Conservation (phyloP, 139 green algal genomes). For the Edaphochlamys debaryana region DNA sequence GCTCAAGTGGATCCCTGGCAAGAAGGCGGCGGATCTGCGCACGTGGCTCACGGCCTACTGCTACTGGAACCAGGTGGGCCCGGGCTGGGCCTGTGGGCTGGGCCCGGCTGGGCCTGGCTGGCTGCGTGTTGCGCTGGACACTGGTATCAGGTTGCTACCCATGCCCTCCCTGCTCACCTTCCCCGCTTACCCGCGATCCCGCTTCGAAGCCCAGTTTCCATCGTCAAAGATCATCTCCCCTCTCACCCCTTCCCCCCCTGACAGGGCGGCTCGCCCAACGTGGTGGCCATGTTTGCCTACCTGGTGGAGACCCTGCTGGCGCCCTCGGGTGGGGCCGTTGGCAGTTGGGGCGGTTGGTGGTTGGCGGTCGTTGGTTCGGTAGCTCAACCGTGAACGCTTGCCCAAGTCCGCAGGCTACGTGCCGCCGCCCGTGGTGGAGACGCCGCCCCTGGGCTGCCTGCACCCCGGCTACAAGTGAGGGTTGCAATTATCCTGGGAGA, state of each 20-base stretch:
- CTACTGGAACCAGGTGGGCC: conserved; percentile 95
- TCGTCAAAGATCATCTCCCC: too few species aligned
- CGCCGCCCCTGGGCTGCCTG: conserved; percentile 90
- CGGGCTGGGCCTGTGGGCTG: too few species aligned
- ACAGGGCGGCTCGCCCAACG: conserved; percentile 82
- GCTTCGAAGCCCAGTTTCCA: too few species aligned
- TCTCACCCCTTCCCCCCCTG: conserved; percentile 32
- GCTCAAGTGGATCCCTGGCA: conserved; percentile 92
- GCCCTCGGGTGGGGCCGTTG: background rate
- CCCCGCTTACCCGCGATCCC: too few species aligned
- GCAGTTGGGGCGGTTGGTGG: background rate
- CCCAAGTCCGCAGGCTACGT: conserved; percentile 15
- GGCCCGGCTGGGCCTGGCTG: too few species aligned
- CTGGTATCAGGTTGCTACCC: too few species aligned
- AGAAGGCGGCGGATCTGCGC: conserved; percentile 90
- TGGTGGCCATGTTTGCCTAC: conserved; percentile 89
- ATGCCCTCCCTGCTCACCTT: too few species aligned
- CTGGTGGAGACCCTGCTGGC: conserved; percentile 75
- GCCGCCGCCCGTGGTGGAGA: conserved; percentile 76
- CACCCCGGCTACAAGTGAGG: conserved; percentile 84
- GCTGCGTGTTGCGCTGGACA: too few species aligned
- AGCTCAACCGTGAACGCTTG: background rate
- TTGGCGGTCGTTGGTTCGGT: background rate
- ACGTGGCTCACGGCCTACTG: conserved; percentile 95
- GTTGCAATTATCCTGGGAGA: too few species aligned